Evolutionary conservation across 768 basidiomycete species (phyloP), one percentile per base, ranked within the genome.

Genomic region (Amanita pallidorosea): DNA sequence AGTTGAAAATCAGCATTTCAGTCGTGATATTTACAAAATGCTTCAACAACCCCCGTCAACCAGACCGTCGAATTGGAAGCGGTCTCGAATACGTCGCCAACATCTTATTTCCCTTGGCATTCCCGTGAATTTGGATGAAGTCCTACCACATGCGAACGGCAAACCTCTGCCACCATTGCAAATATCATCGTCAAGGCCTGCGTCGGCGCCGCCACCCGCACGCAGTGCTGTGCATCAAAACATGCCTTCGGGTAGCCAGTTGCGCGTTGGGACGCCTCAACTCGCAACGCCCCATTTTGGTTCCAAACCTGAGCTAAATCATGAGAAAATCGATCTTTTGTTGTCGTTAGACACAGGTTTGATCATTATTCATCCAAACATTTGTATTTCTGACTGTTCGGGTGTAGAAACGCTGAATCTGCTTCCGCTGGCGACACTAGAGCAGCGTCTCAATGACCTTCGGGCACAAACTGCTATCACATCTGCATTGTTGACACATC

Each of bases 121-220:
- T 42, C 94, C 94, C 3, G 88, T 97, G 47, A 97, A 97, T 61
- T 73, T 97, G 5, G 94, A 97, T 62, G 94, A 97, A 68, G 82
- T 95, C 7, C 70, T 89, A 36, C 86, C 88, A 2, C 79, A 76
- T 43, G 71, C 76, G 7, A 77, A 71, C 53, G 75, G 76, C 40
- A 84, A 80, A 58, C 69, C 77, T 5, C 71, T 95, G 33, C 93
- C 93, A 2, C 76, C 83, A 17, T 71, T 95, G 38, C 81, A 91
- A 55, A 88, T 96, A 45, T 79, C 79, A 25, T 92, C 33, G 13
- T 33, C 90, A 18, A 76, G 89, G 42, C 86, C 88, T 2, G 73
- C 81, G 69, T 90, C 89, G 41, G 82, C 85, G 9, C 90, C 88
- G 15, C 88, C 88, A 18, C 81, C 73, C 15, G 70, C 73, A 13